Evolutionary conservation across 805 yeast species (phyloP), one percentile per base, ranked within the genome.

Genomic region (Brettanomyces nanus): DNA sequence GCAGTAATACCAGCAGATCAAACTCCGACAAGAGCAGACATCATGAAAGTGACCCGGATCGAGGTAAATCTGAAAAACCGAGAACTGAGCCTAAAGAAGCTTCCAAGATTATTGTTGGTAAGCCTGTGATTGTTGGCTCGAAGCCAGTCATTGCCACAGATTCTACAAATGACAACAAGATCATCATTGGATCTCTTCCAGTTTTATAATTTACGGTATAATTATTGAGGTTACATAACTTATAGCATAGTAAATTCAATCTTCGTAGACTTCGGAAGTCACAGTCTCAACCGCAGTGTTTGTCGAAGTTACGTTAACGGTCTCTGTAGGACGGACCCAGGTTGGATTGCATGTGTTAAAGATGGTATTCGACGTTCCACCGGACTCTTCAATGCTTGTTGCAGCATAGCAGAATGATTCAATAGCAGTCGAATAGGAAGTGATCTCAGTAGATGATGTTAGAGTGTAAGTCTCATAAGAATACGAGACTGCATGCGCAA

Each of bases 111-210:
- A 11, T 7, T 23, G 10, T 11, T 7, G 11, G 11, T 23, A 23
- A 23, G 11, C n/a, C 31, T 28, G 23, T 31, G 10, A 36, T 37
- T 10, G 35, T 28, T 3, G 14, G 23, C 22, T 10, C 21, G 15
- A 31, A 31, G 7, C 42, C 42, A 4, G 42, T 44, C 18, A 39
- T 44, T 27, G 47, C 45, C 4, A 28, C 40, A 4, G 33, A 43
- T 7, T 11, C 35, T 4, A 44, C 45, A 21, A 38, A 35, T 27
- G 19, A 33, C 21, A 45, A 37, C 26, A 39, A 41, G 33, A 38
- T 45, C 18, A 45, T 45, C 18, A 41, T 45, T n/a, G 48, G 46
- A 17, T 39, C 42, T 3, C 37, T 45, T 14, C 42, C 41, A 10
- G 14, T 26, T 14, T 14, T 15, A 10, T 26, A 13, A 33, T 17